A percentile compares a stretch with the other conserved stretches of the same genome.
phyloP scores from a whole-genome alignment of 192 early-diverging fungal species.

The Backusella morwellensis region DNA sequence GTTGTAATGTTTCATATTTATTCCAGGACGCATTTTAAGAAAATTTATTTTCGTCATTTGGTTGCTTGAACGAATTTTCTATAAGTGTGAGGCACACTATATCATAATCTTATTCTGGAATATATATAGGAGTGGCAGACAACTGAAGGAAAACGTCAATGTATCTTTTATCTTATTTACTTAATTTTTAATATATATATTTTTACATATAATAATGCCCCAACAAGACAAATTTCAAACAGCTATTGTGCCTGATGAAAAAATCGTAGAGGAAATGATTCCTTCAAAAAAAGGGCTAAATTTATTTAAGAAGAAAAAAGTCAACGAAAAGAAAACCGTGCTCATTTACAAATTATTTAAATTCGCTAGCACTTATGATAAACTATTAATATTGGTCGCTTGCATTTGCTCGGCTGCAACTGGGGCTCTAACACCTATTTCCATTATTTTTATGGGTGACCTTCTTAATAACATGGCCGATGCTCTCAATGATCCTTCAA shows the following conservation, averaged over 20 bases:
- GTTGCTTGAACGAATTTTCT: not conserved
- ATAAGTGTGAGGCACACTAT: not conserved
- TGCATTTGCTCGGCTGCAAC: not conserved
- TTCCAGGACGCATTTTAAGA: not conserved
- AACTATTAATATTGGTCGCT: slow-evolving; percentile 5
- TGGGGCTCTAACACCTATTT: slow-evolving; percentile 25
- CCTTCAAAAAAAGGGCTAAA: not conserved
- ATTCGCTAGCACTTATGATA: slow-evolving; percentile 41
- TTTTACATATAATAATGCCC: not conserved
- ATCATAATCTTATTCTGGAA: not conserved
- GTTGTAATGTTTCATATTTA: not conserved
- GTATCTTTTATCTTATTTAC: not conserved
- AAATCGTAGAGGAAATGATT: not conserved
- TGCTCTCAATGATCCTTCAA: slow-evolving; percentile 18
- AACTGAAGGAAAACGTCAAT: not conserved
- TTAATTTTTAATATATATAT: not conserved
- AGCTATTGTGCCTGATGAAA: not conserved
- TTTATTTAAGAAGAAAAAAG: slow-evolving; percentile 2
- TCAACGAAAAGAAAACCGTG: slow-evolving; percentile 47
- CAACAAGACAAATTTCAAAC: not conserved
- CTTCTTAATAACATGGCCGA: slow-evolving; percentile 26
- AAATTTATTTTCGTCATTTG: not conserved
- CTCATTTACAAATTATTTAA: slow-evolving; percentile 62
- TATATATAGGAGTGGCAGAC: not conserved
- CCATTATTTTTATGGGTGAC: slow-evolving; percentile 30